A percentile compares a stretch with the other conserved stretches of the same genome.
phyloP scores from a whole-genome alignment of 768 basidiomycete genomes.

The Leccinum uliginosum region DNA sequence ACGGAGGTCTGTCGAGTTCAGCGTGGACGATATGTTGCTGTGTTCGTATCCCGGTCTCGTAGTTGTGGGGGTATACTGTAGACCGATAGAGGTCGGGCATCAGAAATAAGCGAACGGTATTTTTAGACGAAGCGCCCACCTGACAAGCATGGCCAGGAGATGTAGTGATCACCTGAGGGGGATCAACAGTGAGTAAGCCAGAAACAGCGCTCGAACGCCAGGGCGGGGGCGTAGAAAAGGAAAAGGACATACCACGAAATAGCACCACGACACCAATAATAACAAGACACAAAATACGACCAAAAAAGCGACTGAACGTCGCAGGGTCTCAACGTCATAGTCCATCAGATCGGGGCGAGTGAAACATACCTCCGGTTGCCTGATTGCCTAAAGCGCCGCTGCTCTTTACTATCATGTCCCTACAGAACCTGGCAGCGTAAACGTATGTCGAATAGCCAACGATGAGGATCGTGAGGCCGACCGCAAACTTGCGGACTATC shows the following conservation, averaged over 20 bases:
- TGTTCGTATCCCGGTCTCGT: constrained; percentile 21
- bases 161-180: constrained; percentile 55
- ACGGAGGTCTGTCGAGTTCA: constrained; percentile 22
- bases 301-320: constrained; percentile 56
- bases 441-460: constrained; percentile 73
- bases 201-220: neutral
- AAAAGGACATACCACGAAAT: constrained; percentile 52
- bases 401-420: constrained; percentile 58
- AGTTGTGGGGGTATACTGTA: constrained; percentile 23
- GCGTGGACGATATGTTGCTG: constrained; percentile 17
- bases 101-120: constrained; percentile 1
- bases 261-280: constrained; percentile 76
- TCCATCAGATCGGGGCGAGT: neutral
- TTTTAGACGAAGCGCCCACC: constrained; percentile 37
- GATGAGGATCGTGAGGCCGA: constrained; percentile 55
- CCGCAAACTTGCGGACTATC: constrained; percentile 65
- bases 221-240: neutral
- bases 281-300: constrained; percentile 59
- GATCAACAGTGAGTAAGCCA: neutral
- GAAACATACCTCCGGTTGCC: constrained; percentile 62
- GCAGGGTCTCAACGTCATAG: constrained; percentile 5
- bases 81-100: constrained; percentile 4
- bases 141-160: constrained; percentile 67
- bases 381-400: constrained; percentile 42
- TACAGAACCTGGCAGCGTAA: constrained; percentile 67